These are phyloP conservation scores for Haberlea rhodopensis DNA, from an alignment of 257 asterid species.

Conservation along the genomic window DNA sequence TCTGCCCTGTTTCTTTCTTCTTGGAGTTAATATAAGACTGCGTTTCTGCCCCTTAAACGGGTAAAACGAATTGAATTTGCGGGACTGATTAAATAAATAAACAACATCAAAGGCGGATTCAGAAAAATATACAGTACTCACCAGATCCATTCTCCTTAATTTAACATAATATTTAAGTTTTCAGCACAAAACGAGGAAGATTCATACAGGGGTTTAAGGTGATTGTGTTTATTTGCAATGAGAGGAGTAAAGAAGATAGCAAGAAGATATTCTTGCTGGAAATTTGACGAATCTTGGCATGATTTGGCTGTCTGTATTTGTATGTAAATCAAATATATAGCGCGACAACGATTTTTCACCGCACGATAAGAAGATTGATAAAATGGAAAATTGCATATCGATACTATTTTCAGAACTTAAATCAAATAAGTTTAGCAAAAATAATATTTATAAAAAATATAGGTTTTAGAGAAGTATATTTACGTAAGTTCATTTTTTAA, in stretches of 20 bases:
- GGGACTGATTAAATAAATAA: conserved; percentile 24
- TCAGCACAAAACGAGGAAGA: neutral
- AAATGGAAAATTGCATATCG: too few relatives aligned
- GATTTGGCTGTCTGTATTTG: too few relatives aligned
- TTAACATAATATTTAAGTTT: conserved; percentile 13
- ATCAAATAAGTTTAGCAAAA: too few relatives aligned
- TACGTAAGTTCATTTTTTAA: too few relatives aligned
- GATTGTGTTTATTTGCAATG: neutral
- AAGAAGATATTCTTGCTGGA: conserved; percentile 19
- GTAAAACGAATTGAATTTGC: conserved; percentile 17
- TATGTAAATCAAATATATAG: too few relatives aligned
- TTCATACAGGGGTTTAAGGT: neutral
- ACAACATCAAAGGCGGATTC: conserved; percentile 33
- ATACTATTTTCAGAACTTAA: too few relatives aligned
- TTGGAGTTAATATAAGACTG: conserved; percentile 30
- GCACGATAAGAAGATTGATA: too few relatives aligned
- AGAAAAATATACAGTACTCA: conserved; percentile 30
- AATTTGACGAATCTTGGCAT: too few relatives aligned
- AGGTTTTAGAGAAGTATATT: too few relatives aligned
- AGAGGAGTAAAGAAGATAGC: neutral
- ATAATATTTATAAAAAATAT: too few relatives aligned
- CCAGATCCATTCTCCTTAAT: conserved; percentile 29
- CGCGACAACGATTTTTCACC: too few relatives aligned
- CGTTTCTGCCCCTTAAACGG: conserved; percentile 34
- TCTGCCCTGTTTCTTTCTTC: conserved; percentile 27